Percentiles rank a stretch among this genome's conserved stretches.
These are phyloP conservation scores for Thielaviopsis euricoi DNA, from an alignment of 2,329 filamentous ascomycete species.

Conservation along the genomic window DNA sequence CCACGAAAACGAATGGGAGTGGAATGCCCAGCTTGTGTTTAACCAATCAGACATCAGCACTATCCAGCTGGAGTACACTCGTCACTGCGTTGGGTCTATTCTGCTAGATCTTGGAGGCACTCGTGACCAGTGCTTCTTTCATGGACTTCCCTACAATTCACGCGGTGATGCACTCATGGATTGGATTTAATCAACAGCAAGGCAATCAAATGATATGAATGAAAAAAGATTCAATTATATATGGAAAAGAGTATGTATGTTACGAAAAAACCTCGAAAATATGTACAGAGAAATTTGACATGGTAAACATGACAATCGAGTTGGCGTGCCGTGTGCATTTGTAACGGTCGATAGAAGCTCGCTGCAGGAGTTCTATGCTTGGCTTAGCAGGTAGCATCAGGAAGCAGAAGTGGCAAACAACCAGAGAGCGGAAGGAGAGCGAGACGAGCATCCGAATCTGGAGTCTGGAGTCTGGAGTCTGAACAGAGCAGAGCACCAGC, in stretches of 20 bases:
- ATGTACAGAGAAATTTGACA: neutral
- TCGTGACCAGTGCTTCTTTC: slow-evolving; percentile 7
- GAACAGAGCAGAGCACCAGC: neutral
- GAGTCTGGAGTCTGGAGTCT: neutral
- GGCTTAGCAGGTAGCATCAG: neutral
- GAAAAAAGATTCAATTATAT: neutral
- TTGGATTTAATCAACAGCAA: neutral
- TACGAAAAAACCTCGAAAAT: neutral
- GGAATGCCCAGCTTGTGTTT: slow-evolving; percentile 5
- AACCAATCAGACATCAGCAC: slow-evolving; percentile 7
- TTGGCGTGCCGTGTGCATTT: neutral
- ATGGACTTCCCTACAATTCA: slow-evolving; percentile 6
- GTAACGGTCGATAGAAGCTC: neutral
- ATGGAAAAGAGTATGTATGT: slow-evolving; percentile 1
- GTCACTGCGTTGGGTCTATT: slow-evolving; percentile 9
- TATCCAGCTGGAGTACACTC: slow-evolving; percentile 7
- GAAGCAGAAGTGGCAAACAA: neutral
- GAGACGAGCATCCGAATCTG: neutral
- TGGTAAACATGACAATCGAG: neutral
- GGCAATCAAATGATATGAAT: neutral
- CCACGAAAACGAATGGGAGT: slow-evolving; percentile 5
- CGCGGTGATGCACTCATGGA: slow-evolving; percentile 6
- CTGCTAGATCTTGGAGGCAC: slow-evolving; percentile 7
- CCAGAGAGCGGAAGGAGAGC: neutral
- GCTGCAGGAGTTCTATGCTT: neutral